Conservation (phyloP, 2,329 filamentous ascomycete genomes). For the Bipolaris bicolor region DNA sequence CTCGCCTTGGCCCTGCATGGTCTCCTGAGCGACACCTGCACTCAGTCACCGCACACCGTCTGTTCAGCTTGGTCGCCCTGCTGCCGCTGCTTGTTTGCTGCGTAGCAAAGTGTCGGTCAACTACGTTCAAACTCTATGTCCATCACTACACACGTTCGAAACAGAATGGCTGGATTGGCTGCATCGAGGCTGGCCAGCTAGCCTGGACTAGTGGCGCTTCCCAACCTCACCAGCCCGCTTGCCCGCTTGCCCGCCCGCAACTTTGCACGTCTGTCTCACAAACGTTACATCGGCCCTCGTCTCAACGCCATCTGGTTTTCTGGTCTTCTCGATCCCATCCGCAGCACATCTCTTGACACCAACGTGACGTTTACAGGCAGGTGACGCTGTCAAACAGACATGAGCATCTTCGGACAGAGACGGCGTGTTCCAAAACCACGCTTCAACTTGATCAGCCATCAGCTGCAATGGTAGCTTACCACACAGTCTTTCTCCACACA, state of each 20-base stretch:
- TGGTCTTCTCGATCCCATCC: neutral
- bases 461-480: too few species aligned
- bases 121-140: too few species aligned
- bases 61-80: neutral
- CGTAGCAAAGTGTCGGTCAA: neutral
- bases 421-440: too few species aligned
- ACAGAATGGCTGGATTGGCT: neutral
- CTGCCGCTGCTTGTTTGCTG: slow-evolving; percentile 2
- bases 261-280: neutral
- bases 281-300: slow-evolving; percentile 4
- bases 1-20: neutral
- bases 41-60: neutral
- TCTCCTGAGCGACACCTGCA: neutral
- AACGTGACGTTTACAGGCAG: neutral
- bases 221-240: neutral
- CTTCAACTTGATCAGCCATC: too few species aligned
- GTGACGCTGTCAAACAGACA: neutral
- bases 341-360: neutral
- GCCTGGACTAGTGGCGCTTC: neutral
- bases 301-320: neutral
- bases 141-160: neutral
- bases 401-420: too few species aligned
- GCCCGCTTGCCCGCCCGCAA: neutral
- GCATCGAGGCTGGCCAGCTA: neutral
- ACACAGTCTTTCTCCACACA: neutral